phyloP scores from a whole-genome alignment of 148 eudicot genomes.

The Rhododendron ovatum region DNA sequence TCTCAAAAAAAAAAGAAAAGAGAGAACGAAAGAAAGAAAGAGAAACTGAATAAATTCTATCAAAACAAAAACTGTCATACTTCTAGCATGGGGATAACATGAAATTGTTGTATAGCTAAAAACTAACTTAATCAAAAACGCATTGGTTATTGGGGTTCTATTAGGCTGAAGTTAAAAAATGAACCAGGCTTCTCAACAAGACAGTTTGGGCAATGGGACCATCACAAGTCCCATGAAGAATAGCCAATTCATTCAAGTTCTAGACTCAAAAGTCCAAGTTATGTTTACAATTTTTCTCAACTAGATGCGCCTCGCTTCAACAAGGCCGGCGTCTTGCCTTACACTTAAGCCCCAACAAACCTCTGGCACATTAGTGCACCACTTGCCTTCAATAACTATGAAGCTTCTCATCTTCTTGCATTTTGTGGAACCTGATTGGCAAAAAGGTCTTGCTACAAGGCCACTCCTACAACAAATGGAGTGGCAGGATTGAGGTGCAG shows the following conservation, averaged over 20 bases:
- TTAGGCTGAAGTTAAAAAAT: neutral
- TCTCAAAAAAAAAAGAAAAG: no score
- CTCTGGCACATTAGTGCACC: neutral
- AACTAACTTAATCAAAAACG: no score
- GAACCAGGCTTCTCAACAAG: neutral
- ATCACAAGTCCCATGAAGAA: neutral
- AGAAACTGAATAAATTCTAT: no score
- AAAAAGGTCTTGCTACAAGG: neutral
- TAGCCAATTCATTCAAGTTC: neutral
- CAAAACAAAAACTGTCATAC: no score
- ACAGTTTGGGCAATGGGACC: neutral
- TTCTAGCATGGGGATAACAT: no score
- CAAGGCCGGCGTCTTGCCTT: neutral
- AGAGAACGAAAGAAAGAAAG: neutral
- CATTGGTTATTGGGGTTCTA: neutral
- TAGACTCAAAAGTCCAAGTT: neutral
- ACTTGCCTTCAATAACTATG: neutral
- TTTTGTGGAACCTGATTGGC: neutral
- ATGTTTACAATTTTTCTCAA: neutral
- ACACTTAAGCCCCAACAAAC: neutral
- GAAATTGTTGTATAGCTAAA: neutral
- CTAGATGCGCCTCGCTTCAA: neutral
- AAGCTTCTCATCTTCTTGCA: neutral
- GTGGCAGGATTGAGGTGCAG: neutral
- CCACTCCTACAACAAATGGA: neutral